These are phyloP conservation scores for Dictyostelium purpureum DNA, from an alignment of 78 protist species.

Conservation along the genomic window DNA sequence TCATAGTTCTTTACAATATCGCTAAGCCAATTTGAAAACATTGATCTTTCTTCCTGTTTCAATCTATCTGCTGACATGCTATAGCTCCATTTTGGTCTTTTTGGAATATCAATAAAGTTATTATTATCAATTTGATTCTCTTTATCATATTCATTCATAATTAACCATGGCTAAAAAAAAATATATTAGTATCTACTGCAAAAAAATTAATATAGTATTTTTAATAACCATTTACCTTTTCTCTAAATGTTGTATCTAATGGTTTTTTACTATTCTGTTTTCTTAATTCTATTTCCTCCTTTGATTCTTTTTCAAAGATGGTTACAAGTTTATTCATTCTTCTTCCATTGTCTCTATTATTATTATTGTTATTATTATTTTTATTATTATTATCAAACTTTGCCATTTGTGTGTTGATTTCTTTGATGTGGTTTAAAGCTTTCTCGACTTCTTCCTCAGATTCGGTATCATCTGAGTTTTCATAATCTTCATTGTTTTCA, in stretches of 20 bases:
- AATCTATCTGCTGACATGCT: slow-evolving; percentile 48
- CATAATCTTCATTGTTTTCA: not conserved
- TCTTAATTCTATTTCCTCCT: slow-evolving; percentile 62
- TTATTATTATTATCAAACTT: not conserved
- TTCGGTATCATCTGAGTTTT: not conserved
- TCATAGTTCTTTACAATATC: not conserved
- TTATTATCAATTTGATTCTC: not conserved
- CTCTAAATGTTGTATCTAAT: slow-evolving; percentile 13
- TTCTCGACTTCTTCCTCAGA: slow-evolving; percentile 24
- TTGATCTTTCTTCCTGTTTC: slow-evolving; percentile 53
- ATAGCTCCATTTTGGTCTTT: slow-evolving; percentile 80
- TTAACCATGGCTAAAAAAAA: slow-evolving; percentile 51
- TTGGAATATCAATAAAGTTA: slow-evolving; percentile 79
- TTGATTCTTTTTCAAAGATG: slow-evolving; percentile 66
- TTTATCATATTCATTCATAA: slow-evolving; percentile 23
- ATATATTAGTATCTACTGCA: not conserved
- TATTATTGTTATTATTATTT: not conserved
- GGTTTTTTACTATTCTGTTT: slow-evolving; percentile 37
- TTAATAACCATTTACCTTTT: not conserved
- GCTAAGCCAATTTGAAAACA: slow-evolving; percentile 65
- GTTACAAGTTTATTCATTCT: slow-evolving; percentile 39
- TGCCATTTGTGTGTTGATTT: not conserved
- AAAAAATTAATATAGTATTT: not conserved
- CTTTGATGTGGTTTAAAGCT: not conserved
- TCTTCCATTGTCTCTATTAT: slow-evolving; percentile 5